Conservation (phyloP, 257 asterid genomes). For the Solanum chmielewskii region DNA sequence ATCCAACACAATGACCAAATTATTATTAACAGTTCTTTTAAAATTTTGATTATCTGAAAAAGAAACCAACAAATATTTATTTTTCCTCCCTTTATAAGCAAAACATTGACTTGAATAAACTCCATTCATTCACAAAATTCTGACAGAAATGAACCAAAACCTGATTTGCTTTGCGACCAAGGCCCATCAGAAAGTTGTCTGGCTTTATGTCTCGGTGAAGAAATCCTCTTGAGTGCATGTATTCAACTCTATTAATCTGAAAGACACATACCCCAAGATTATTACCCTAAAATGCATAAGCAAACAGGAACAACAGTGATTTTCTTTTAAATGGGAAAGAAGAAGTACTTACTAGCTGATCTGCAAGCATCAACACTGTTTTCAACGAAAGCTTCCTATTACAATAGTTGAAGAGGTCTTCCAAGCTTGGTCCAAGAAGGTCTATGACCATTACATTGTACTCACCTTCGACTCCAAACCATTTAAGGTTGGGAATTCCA, state of each 20-base stretch:
- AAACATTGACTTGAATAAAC: neutral
- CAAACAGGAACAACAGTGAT: neutral
- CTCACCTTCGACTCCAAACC: conserved; percentile 82
- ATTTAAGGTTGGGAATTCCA: conserved; percentile 82
- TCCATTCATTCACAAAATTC: neutral
- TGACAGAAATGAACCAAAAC: conserved; percentile 10
- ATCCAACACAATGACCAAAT: neutral
- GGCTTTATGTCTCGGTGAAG: conserved; percentile 99
- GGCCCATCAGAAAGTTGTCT: conserved; percentile 88
- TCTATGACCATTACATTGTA: conserved; percentile 90
- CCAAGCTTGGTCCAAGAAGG: conserved; percentile 92
- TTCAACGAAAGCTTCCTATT: conserved; percentile 71
- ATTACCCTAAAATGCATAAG: neutral
- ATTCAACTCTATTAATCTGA: conserved; percentile 89
- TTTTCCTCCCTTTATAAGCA: neutral
- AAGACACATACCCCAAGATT: neutral
- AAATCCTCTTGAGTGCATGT: conserved; percentile 93
- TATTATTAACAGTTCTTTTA: neutral
- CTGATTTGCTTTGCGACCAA: conserved; percentile 98
- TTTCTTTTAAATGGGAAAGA: neutral
- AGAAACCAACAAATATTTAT: neutral
- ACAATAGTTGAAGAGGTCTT: conserved; percentile 84
- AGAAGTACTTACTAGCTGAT: conserved; percentile 59
- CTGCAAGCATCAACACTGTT: conserved; percentile 88
- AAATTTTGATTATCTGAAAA: neutral